Conservation (phyloP, 1,139 yeast species). For the Hanseniaspora gamundiae region DNA sequence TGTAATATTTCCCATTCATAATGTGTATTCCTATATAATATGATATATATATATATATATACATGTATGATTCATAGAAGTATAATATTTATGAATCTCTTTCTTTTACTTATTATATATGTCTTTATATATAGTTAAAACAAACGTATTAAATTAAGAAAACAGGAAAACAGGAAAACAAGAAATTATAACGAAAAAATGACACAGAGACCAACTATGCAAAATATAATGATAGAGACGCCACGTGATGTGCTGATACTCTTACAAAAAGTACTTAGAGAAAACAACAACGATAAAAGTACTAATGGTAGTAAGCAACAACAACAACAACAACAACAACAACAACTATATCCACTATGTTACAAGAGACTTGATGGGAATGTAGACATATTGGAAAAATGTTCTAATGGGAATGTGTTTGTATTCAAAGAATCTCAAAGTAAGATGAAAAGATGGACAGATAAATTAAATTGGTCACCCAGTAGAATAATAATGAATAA, state of each 20-base stretch:
- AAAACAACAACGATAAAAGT: background rate
- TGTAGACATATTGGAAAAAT: background rate
- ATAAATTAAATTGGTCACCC: slow-evolving; percentile 6
- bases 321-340: background rate
- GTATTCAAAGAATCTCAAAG: slow-evolving; percentile 4
- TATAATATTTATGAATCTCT: background rate
- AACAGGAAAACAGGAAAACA: no score
- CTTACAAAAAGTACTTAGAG: background rate
- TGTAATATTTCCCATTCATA: no score
- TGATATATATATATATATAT: slow-evolving; percentile 5
- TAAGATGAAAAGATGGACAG: slow-evolving; percentile 8
- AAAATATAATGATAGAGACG: background rate
- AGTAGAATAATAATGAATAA: slow-evolving; percentile 7
- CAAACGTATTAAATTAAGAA: no score
- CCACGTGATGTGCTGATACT: background rate
- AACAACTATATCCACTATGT: background rate
- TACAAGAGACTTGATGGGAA: background rate
- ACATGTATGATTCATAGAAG: background rate
- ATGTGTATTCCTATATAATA: no score
- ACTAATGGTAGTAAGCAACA: background rate
- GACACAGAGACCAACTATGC: background rate
- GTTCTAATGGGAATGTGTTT: slow-evolving; percentile 4
- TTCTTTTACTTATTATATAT: no score
- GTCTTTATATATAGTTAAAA: no score
- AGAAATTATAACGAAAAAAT: no score